Conservation (phyloP, 1,284 basidiomycete species). For the Heliocybe sulcata region DNA sequence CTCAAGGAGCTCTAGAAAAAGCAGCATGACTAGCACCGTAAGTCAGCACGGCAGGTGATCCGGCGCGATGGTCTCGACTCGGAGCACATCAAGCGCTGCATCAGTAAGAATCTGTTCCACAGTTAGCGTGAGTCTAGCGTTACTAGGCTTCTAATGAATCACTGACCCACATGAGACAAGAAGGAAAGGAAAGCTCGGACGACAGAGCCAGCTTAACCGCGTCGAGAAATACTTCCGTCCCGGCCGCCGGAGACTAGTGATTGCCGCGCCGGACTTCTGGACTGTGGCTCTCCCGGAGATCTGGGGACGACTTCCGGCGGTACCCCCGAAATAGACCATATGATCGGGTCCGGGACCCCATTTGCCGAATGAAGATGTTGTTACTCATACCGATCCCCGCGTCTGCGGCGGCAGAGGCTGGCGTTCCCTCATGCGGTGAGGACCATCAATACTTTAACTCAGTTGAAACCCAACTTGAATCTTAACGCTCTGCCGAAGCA, state of each 20-base stretch:
- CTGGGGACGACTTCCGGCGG: not conserved
- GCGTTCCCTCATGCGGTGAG: not conserved
- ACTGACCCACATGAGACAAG: not conserved
- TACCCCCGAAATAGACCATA: no score
- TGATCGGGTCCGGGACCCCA: not conserved
- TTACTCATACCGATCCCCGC: not conserved
- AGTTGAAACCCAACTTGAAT: slow-evolving; percentile 2
- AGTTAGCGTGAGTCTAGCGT: not conserved
- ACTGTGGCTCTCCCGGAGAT: not conserved
- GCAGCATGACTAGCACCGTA: not conserved
- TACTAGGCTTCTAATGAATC: not conserved
- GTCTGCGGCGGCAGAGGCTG: not conserved
- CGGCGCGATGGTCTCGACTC: not conserved
- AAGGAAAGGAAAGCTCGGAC: not conserved
- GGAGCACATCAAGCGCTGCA: not conserved
- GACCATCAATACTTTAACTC: slow-evolving; percentile 1
- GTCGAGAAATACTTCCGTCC: not conserved
- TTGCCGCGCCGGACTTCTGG: not conserved
- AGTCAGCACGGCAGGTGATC: not conserved
- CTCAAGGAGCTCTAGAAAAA: not conserved
- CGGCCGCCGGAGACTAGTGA: not conserved
- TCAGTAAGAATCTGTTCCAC: not conserved
- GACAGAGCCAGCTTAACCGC: no score
- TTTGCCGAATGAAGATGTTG: not conserved
- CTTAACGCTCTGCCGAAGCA: not conserved